Evolutionary conservation across 768 basidiomycete genomes (phyloP).

Genomic region (Mycena latifolia): DNA sequence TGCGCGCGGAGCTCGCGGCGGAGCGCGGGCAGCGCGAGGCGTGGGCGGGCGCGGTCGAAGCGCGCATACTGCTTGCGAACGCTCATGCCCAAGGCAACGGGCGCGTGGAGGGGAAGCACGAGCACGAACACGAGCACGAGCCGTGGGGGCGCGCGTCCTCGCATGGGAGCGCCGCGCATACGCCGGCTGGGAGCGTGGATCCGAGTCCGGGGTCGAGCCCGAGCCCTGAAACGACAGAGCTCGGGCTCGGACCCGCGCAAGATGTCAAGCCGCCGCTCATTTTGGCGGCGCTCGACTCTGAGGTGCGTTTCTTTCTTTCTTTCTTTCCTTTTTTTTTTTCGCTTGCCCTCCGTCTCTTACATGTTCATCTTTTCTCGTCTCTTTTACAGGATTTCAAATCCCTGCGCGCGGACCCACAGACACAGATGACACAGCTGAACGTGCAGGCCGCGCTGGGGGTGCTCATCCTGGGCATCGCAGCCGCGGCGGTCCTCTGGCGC

Average conservation of each 20-base stretch:
- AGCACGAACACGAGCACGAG: not conserved
- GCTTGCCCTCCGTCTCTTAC: too few species aligned
- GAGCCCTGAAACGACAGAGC: not conserved
- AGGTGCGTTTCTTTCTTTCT: not conserved
- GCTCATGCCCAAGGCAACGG: conserved; percentile 4
- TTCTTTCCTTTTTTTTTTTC: not conserved
- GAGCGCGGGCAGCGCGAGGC: conserved; percentile 30
- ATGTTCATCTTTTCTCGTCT: too few species aligned
- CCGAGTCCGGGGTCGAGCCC: not conserved
- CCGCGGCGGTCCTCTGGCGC: conserved; percentile 81
- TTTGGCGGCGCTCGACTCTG: not conserved
- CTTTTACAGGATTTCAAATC: too few species aligned
- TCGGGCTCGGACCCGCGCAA: not conserved
- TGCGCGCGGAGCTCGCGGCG: conserved; percentile 27
- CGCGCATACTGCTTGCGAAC: conserved; percentile 6
- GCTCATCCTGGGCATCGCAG: conserved; percentile 73
- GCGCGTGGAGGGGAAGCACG: conserved; percentile 2
- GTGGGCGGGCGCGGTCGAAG: conserved; percentile 25
- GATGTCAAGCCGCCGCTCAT: not conserved
- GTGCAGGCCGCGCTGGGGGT: conserved; percentile 73
- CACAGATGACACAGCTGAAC: conserved; percentile 45
- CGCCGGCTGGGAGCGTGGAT: not conserved
- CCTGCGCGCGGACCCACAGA: not conserved
- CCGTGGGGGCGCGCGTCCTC: too few species aligned
- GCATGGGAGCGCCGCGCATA: too few species aligned